A percentile compares a stretch with the other conserved stretches of the same genome.
These are phyloP conservation scores for Porcisia hertigi DNA, from an alignment of 208 protist species.

Conservation along the genomic window DNA sequence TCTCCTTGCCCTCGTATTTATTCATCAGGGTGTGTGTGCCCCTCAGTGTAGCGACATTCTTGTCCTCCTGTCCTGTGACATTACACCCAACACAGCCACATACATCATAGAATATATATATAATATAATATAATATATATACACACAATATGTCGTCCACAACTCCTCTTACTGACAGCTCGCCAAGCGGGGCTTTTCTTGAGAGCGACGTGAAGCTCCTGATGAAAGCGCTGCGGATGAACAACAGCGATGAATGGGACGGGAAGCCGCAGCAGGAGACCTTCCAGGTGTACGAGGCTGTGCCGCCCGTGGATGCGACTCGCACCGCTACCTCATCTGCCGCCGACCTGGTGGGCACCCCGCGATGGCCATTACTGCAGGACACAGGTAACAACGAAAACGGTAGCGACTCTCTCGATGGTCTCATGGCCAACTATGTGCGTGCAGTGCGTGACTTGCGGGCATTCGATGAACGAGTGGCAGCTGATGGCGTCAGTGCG, in stretches of 20 bases:
- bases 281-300: constrained; percentile 17
- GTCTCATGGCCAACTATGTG: constrained; percentile 48
- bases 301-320: background rate
- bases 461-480: background rate
- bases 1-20: background rate
- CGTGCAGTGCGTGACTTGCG: constrained; percentile 27
- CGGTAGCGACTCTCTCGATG: constrained; percentile 22
- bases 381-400: background rate
- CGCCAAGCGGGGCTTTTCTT: background rate
- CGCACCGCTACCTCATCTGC: background rate
- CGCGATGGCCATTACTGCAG: background rate
- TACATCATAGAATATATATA: too few species aligned
- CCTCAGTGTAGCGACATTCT: background rate
- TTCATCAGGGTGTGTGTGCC: background rate
- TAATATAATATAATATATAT: background rate
- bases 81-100: too few species aligned
- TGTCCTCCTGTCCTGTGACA: background rate
- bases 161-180: background rate
- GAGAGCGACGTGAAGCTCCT: constrained; percentile 24
- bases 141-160: background rate
- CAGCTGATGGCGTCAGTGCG: background rate
- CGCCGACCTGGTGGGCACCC: background rate
- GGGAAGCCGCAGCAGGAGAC: constrained; percentile 42
- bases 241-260: constrained; percentile 40
- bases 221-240: constrained; percentile 29